A percentile compares a stretch with the other conserved stretches of the same genome.
phyloP scores from a whole-genome alignment of 257 asterid species.

The Forsythia viridissima region DNA sequence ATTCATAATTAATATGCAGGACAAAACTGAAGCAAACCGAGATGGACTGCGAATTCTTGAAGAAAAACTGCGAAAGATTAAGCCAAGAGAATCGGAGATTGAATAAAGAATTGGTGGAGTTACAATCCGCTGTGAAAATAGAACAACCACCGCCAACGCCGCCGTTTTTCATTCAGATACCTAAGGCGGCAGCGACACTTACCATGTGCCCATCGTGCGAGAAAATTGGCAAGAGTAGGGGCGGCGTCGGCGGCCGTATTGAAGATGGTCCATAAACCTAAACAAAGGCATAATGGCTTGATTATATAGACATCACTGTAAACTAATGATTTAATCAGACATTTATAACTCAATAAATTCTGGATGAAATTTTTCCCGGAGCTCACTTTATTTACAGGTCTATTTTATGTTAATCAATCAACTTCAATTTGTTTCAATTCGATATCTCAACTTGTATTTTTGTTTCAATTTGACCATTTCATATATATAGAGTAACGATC shows the following conservation, averaged over 20 bases:
- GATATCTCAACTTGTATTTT: too few species aligned
- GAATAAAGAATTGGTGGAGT: conserved; percentile 58
- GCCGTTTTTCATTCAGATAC: conserved; percentile 18
- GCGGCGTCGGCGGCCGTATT: neutral
- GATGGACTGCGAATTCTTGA: conserved; percentile 64
- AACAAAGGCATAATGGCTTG: neutral
- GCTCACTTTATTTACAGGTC: neutral
- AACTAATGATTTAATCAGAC: neutral
- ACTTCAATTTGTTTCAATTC: neutral
- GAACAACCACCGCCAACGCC: conserved; percentile 19
- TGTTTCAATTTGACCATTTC: too few species aligned
- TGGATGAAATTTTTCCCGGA: neutral
- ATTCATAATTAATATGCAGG: conserved; percentile 34
- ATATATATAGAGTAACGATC: too few species aligned
- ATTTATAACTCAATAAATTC: neutral
- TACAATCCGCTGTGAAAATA: conserved; percentile 36
- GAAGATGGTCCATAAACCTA: conserved; percentile 1
- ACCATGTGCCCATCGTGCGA: conserved; percentile 27
- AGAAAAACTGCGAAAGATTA: conserved; percentile 58
- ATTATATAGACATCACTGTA: neutral
- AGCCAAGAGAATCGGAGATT: conserved; percentile 54
- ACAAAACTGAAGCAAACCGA: conserved; percentile 85
- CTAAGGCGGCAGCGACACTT: conserved; percentile 8
- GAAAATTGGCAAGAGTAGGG: conserved; percentile 8
- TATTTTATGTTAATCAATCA: neutral